phyloP scores from a whole-genome alignment of 1,139 yeast species.

The Yamadazyma sp. region DNA sequence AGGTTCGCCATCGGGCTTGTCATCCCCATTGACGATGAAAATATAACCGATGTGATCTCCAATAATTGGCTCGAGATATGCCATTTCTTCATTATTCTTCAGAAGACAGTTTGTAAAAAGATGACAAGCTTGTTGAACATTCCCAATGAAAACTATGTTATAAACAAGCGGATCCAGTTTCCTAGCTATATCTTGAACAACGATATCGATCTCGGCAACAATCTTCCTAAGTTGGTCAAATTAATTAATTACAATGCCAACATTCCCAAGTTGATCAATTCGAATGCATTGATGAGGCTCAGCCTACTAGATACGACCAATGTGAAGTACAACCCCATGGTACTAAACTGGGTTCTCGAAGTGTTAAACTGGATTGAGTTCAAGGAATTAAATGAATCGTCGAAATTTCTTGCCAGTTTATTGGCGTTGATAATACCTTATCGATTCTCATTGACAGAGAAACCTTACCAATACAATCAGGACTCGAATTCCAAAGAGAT shows the following conservation, averaged over 20 bases:
- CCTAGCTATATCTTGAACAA: conserved; percentile 38
- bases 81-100: conserved; percentile 39
- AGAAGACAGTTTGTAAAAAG: conserved; percentile 37
- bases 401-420: conserved; percentile 43
- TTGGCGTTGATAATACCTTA: conserved; percentile 44
- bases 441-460: conserved; percentile 33
- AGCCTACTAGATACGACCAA: conserved; percentile 11
- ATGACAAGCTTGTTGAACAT: conserved; percentile 26
- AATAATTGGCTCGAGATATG: conserved; percentile 52
- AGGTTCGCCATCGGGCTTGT: conserved; percentile 51
- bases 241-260: conserved; percentile 41
- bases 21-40: conserved; percentile 42
- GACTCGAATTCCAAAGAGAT: conserved; percentile 26
- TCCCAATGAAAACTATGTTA: conserved; percentile 19
- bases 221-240: conserved; percentile 35
- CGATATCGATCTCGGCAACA: conserved; percentile 41
- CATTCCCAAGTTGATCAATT: conserved; percentile 46
- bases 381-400: conserved; percentile 46
- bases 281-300: conserved; percentile 32
- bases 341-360: conserved; percentile 58
- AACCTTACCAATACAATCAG: conserved; percentile 28
- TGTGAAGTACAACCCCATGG: conserved; percentile 21
- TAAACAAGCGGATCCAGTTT: conserved; percentile 41
- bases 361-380: conserved; percentile 61
- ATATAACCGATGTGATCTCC: conserved; percentile 41